Evolutionary conservation across 2,329 filamentous ascomycete species (phyloP), one percentile per base, ranked within the genome.

Genomic region (Colletotrichum musae): DNA sequence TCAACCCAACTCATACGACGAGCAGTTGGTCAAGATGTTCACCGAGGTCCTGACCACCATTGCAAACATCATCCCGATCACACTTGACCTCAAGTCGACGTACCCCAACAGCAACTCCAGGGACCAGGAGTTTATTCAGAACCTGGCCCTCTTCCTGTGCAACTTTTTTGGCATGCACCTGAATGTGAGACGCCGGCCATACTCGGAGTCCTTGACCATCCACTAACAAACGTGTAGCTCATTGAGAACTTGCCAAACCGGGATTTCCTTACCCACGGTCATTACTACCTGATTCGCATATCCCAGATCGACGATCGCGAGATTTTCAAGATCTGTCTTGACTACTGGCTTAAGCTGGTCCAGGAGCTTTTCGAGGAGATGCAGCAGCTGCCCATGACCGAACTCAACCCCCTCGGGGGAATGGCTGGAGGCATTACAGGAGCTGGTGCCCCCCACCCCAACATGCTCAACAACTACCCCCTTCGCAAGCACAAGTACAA

Each of bases 291-390:
- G 15, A 98, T 99, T 77, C 92, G 95, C 72, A 98, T 99, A 80
- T 98, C 95, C 56, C 95, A 99, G 83, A 99, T 99, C 74, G 96
- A 99, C 74, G 97, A 99, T 78, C 92, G 96, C 63, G 96, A 99
- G 80, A 97, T 99, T 73, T 99, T 99, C 89, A 99, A 99, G 87
- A 99, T 99, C 77, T 97, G 94, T 79, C 86, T 99, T 71, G 97
- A 99, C 80, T 99, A 99, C 84, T 99, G 96, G 96, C 96, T 97
- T 45, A 98, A 98, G 83, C 88, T 98, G 58, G 97, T 99, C 6
- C 95, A 97, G 77, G 96, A 98, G 81, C 88, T 99, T 24, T 99
- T 98, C 79, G 96, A 99, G 79, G 96, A 99, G 85, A 98, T 98
- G 95, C 96, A 99, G 81, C 90, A 94, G 72, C 90, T 98, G 3